A percentile compares a stretch with the other conserved stretches of the same genome.
Conservation (phyloP, 176 grass and related monocot genomes). For the Carex scoparia region DNA sequence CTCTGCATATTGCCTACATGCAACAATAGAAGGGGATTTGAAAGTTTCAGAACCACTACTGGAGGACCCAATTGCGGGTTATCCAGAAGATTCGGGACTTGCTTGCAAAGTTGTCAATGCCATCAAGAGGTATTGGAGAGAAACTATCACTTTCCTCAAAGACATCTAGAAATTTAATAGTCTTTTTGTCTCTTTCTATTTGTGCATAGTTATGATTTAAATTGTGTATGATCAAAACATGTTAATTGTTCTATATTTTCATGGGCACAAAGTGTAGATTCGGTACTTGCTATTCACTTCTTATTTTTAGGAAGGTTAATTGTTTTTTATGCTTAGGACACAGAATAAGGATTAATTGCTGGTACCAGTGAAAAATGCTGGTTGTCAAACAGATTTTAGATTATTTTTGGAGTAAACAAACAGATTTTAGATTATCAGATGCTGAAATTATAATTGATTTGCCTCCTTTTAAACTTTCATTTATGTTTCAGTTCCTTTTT, state of each 20-base stretch:
- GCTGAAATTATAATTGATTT: neutral
- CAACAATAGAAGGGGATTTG: conserved; percentile 73
- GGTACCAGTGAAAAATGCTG: neutral
- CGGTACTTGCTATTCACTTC: neutral
- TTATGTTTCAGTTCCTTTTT: neutral
- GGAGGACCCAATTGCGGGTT: conserved; percentile 72
- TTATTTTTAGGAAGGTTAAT: neutral
- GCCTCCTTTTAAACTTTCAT: too few relatives aligned
- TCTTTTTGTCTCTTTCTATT: neutral
- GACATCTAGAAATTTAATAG: conserved; percentile 30
- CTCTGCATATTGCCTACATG: conserved; percentile 86
- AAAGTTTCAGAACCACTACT: conserved; percentile 43
- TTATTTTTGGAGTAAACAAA: neutral
- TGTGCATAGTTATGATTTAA: conserved; percentile 1
- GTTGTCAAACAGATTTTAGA: neutral
- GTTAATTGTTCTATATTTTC: neutral
- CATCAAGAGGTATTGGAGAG: conserved; percentile 62
- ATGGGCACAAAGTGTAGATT: neutral
- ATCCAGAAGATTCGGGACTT: conserved; percentile 62
- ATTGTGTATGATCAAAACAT: neutral
- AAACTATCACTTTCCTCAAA: conserved; percentile 64
- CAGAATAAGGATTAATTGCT: neutral
- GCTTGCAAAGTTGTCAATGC: conserved; percentile 49
- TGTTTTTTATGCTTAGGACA: neutral
- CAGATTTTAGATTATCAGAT: too few relatives aligned